Evolutionary conservation across 225 moss, liverwort and hornwort species (phyloP).

Genomic region (Ulota crispa): DNA sequence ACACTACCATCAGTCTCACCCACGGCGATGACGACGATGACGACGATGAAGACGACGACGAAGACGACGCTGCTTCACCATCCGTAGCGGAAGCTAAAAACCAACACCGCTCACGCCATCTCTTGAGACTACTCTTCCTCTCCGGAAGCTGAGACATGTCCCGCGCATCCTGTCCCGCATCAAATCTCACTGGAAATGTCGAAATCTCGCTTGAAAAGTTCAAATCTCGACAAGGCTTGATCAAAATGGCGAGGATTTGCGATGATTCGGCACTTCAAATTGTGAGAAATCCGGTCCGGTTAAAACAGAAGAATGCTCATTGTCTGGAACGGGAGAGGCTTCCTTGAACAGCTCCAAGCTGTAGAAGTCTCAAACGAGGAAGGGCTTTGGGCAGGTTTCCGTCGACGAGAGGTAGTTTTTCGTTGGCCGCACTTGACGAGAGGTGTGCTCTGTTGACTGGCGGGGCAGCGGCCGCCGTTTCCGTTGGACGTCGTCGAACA

Average conservation of each 20-base stretch:
- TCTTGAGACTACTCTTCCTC: neutral
- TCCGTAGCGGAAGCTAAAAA: slow-evolving; percentile 29
- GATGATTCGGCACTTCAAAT: neutral
- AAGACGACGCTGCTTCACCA: slow-evolving; percentile 25
- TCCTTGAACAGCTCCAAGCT: neutral
- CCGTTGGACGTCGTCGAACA: neutral
- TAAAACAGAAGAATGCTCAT: neutral
- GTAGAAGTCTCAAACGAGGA: neutral
- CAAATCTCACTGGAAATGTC: neutral
- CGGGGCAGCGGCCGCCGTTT: neutral
- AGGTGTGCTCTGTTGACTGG: neutral
- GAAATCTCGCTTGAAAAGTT: neutral
- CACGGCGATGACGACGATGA: neutral
- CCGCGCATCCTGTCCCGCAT: slow-evolving; percentile 26
- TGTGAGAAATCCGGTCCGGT: neutral
- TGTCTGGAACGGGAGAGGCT: neutral
- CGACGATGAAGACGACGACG: neutral
- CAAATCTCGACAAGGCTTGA: neutral
- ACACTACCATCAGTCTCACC: slow-evolving; percentile 23
- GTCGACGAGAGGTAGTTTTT: slow-evolving; percentile 1
- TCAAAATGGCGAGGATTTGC: neutral
- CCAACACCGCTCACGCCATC: slow-evolving; percentile 16
- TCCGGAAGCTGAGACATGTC: slow-evolving; percentile 24
- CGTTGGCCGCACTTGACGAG: neutral
- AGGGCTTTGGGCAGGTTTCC: neutral